A percentile compares a stretch with the other conserved stretches of the same genome.
Conservation (phyloP, 192 early-diverging fungal genomes). For the Entomortierella parvispora region DNA sequence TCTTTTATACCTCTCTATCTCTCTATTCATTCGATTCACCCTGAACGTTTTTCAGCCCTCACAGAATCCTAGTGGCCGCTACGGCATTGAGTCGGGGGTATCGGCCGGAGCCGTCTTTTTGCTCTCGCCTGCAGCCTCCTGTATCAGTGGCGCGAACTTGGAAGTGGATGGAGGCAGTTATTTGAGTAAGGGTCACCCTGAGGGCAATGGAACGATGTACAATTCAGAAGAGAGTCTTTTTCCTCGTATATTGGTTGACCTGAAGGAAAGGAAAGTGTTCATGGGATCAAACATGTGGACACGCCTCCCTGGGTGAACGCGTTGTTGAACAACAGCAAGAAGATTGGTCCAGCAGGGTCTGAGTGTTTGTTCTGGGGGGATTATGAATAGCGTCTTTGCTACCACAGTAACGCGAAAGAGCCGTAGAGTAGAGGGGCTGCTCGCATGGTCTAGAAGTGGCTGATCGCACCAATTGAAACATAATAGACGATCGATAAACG, state of each 20-base stretch:
- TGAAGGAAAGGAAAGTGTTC: slow-evolving; percentile 6
- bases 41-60: background rate
- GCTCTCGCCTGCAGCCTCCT: slow-evolving; percentile 18
- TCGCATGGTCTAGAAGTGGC: too few relatives aligned
- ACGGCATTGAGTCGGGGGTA: slow-evolving; percentile 23
- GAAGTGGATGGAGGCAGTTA: slow-evolving; percentile 24
- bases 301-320: slow-evolving; percentile 3
- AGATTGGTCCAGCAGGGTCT: slow-evolving; percentile 4
- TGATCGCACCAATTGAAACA: too few relatives aligned
- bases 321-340: slow-evolving; percentile 3
- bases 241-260: slow-evolving; percentile 23
- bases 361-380: background rate
- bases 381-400: too few relatives aligned
- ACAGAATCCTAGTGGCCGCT: slow-evolving; percentile 24
- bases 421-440: too few relatives aligned
- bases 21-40: background rate
- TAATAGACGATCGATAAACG: too few relatives aligned
- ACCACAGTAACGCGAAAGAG: too few relatives aligned
- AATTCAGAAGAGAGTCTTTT: slow-evolving; percentile 15
- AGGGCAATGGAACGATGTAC: slow-evolving; percentile 5
- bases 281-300: slow-evolving; percentile 17
- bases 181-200: slow-evolving; percentile 7
- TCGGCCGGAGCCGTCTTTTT: slow-evolving; percentile 15
- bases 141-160: slow-evolving; percentile 26
- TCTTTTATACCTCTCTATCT: too few relatives aligned